Conservation (phyloP, 2,329 filamentous ascomycete genomes). For the Didymella segeticola region DNA sequence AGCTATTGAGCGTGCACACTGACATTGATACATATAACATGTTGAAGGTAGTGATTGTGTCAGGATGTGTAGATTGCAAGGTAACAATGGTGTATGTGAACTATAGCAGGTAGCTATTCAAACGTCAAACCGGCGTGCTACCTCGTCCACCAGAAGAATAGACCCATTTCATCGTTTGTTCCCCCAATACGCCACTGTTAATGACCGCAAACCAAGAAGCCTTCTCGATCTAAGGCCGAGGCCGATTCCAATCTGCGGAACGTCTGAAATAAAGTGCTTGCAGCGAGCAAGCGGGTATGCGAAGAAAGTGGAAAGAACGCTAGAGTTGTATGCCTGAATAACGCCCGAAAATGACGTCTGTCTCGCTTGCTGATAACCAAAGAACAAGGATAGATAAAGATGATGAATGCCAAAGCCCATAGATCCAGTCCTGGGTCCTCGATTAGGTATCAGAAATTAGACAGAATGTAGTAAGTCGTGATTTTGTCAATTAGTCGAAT, state of each 20-base stretch:
- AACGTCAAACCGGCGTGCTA: not conserved
- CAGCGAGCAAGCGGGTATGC: constrained; percentile 27
- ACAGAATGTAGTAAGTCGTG: constrained; percentile 21
- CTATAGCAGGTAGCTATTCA: not conserved
- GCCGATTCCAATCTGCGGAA: not conserved
- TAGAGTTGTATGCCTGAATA: constrained; percentile 6
- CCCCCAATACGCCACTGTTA: not conserved
- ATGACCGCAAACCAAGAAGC: not conserved
- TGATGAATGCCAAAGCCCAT: constrained; percentile 18
- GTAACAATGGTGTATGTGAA: not conserved
- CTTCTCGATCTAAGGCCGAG: not conserved
- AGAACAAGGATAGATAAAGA: constrained; percentile 3
- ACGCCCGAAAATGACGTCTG: constrained; percentile 3
- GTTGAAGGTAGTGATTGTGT: not conserved
- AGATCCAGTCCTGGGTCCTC: constrained; percentile 37
- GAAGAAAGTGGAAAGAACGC: constrained; percentile 15
- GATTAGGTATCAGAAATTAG: constrained; percentile 44
- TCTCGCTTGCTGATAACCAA: constrained; percentile 11
- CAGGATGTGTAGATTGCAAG: not conserved
- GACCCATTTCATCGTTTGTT: not conserved
- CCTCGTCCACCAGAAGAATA: not conserved
- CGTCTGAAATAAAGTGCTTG: constrained; percentile 17
- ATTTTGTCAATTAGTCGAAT: constrained; percentile 28
- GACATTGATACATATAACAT: not conserved
- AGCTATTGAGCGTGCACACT: not conserved